A percentile compares a stretch with the other conserved stretches of the same genome.
These are phyloP conservation scores for Lycium barbarum DNA, from an alignment of 257 asterid genomes.

Conservation along the genomic window DNA sequence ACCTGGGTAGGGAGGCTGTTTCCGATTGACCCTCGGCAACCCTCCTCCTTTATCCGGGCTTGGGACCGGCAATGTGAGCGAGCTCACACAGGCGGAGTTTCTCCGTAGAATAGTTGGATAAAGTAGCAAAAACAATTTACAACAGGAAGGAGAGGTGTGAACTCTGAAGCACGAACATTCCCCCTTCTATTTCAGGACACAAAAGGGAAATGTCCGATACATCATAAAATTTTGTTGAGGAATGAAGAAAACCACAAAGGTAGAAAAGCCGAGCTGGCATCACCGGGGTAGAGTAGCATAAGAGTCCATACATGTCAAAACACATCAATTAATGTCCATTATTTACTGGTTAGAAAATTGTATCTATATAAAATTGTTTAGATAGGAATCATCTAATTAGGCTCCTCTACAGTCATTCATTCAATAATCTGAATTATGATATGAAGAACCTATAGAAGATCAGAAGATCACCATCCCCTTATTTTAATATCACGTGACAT, in stretches of 20 bases:
- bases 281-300: not conserved
- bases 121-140: not conserved
- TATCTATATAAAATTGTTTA: not conserved
- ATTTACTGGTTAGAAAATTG: not conserved
- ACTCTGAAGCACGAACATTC: not conserved
- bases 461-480: not conserved
- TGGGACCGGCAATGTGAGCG: too few species aligned
- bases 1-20: too few species aligned
- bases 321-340: not conserved
- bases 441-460: not conserved
- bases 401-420: not conserved
- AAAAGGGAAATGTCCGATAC: not conserved
- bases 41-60: too few species aligned
- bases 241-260: not conserved
- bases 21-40: too few species aligned
- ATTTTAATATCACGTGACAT: not conserved
- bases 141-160: not conserved
- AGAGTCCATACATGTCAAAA: not conserved
- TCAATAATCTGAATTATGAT: not conserved
- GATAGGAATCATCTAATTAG: not conserved
- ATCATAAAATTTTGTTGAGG: not conserved
- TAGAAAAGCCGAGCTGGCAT: not conserved
- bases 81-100: too few species aligned
- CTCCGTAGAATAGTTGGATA: too few species aligned
- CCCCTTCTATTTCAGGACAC: not conserved